These are phyloP conservation scores for Carex arenaria DNA, from an alignment of 202 grass and related monocot species.

Conservation along the genomic window DNA sequence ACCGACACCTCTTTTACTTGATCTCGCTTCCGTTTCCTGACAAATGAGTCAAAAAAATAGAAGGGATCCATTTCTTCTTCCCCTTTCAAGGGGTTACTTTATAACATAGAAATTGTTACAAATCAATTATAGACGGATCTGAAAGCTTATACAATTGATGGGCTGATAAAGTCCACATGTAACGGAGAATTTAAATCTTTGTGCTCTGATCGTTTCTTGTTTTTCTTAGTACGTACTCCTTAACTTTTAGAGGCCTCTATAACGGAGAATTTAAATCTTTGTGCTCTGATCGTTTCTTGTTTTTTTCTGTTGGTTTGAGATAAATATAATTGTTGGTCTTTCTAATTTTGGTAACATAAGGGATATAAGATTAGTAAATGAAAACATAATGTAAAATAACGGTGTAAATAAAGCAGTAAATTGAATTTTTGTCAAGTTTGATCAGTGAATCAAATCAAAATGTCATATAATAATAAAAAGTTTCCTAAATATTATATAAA, in stretches of 20 bases:
- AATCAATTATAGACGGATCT: background rate
- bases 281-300: no score
- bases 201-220: background rate
- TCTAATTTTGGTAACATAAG: background rate
- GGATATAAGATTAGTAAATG: no score
- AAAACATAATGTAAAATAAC: background rate
- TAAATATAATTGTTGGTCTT: background rate
- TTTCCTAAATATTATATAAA: background rate
- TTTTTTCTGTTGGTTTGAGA: background rate
- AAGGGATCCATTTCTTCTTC: background rate
- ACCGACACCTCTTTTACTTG: background rate
- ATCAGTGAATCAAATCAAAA: background rate
- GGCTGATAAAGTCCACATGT: background rate
- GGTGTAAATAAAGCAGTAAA: no score
- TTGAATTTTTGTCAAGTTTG: background rate
- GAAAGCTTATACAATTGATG: background rate
- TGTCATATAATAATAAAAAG: background rate
- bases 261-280: no score
- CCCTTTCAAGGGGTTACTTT: background rate
- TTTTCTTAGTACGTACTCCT: background rate
- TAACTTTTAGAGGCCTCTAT: background rate
- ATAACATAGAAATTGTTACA: background rate
- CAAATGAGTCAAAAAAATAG: background rate
- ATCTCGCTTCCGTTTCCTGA: background rate
- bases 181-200: background rate